Evolutionary conservation across 495 filamentous ascomycete genomes (phyloP).

Genomic region (Hapsidospora chrysogenum): DNA sequence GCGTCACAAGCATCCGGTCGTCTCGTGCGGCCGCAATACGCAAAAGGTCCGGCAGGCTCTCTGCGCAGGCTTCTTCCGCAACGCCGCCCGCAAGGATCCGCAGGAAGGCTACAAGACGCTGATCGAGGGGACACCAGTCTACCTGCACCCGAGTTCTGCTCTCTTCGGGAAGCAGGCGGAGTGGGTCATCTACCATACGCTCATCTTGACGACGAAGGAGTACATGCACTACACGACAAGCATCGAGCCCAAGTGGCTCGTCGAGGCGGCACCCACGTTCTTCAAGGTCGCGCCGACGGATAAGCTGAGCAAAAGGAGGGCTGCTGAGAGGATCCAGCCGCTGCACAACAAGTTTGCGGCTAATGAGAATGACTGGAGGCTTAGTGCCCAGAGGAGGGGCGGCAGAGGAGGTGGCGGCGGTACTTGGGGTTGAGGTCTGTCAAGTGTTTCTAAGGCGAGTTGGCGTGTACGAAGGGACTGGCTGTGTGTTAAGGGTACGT

Average conservation of each 20-base stretch:
- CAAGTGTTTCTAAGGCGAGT: too few species aligned
- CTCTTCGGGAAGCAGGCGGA: constrained; percentile 92
- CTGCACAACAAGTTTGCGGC: constrained; percentile 76
- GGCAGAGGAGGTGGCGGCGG: constrained; percentile 78
- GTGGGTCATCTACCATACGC: constrained; percentile 80
- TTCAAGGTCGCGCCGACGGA: constrained; percentile 94
- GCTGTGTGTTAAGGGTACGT: too few species aligned
- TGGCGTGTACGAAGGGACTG: too few species aligned
- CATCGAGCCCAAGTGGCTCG: constrained; percentile 85
- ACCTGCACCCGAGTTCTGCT: constrained; percentile 78
- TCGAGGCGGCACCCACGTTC: constrained; percentile 90
- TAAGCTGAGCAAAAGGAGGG: constrained; percentile 76
- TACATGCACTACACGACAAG: constrained; percentile 89
- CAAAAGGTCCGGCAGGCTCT: constrained; percentile 80
- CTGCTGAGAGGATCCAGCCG: constrained; percentile 86
- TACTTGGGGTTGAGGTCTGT: constrained; percentile 78
- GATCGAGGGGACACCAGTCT: constrained; percentile 86
- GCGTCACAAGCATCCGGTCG: constrained; percentile 61
- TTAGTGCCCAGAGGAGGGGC: constrained; percentile 74
- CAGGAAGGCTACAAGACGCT: constrained; percentile 94
- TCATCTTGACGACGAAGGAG: constrained; percentile 88
- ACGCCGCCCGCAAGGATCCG: constrained; percentile 87
- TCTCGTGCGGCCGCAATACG: constrained; percentile 75
- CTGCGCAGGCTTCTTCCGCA: constrained; percentile 90
- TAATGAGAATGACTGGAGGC: constrained; percentile 74